A percentile compares a stretch with the other conserved stretches of the same genome.
Evolutionary conservation across 768 basidiomycete genomes (phyloP).

Genomic region (Hortiboletus flavorubellus): DNA sequence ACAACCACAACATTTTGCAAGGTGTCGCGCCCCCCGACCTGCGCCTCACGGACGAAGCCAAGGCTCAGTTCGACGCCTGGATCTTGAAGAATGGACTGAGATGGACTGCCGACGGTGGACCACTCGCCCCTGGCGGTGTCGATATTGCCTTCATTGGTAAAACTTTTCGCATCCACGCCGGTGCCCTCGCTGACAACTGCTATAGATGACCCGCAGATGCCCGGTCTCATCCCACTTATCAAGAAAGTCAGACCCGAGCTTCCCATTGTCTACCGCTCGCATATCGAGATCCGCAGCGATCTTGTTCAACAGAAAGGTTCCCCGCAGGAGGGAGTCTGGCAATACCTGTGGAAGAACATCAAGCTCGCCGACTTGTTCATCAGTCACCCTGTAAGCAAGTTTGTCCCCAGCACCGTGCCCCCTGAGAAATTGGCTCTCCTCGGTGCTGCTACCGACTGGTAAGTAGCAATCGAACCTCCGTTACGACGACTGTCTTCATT

Average conservation of each 20-base stretch:
- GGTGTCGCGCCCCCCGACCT: conserved; percentile 81
- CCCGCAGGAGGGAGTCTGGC: conserved; percentile 89
- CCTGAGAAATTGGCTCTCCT: conserved; percentile 66
- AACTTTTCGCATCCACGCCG: conserved; percentile 8
- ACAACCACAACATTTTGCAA: conserved; percentile 95
- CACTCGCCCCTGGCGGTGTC: conserved; percentile 76
- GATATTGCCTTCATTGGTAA: conserved; percentile 87
- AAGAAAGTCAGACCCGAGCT: conserved; percentile 77
- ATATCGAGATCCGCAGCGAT: conserved; percentile 91
- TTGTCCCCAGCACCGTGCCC: conserved; percentile 85
- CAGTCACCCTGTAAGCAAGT: conserved; percentile 92
- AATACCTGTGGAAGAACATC: conserved; percentile 93
- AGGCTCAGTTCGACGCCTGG: conserved; percentile 83
- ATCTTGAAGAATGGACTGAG: conserved; percentile 84
- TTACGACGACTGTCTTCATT: conserved; percentile 5
- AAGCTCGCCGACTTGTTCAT: conserved; percentile 88
- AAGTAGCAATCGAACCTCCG: conserved; percentile 29
- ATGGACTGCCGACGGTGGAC: conserved; percentile 86
- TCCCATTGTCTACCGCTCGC: conserved; percentile 90
- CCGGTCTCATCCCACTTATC: conserved; percentile 91
- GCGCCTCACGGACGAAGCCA: conserved; percentile 73
- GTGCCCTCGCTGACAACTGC: conserved; percentile 8
- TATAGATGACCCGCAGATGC: conserved; percentile 88
- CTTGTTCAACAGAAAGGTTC: conserved; percentile 79
- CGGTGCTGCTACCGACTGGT: conserved; percentile 87